Base-by-base conservation (phyloP, 139 green algal genomes). In the Yamagishiella unicocca region DNA sequence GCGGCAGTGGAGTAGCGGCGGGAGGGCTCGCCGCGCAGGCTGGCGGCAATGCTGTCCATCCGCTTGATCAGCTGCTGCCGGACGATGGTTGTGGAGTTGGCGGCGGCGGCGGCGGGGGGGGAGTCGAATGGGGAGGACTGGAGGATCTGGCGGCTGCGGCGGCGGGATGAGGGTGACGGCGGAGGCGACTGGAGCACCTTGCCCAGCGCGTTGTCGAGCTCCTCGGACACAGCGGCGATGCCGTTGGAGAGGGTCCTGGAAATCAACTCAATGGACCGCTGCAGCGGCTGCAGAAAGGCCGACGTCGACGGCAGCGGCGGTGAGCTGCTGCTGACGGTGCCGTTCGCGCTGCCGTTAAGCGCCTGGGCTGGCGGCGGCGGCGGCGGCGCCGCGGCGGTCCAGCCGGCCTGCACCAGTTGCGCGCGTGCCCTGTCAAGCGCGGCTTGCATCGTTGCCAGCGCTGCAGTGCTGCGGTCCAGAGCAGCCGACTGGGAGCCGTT, bases 121-220 rank as follows among this genome's bases (percentile, higher is more conserved):
- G n/a, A n/a, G n/a, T n/a, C n/a, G n/a, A n/a, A 64, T 64, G 71
- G 22, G 27, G 55, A 72, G 22, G 38, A 37, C 37, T 54, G 77
- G 6, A 45, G 38, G 4, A 74, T 38, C 21, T 10, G 50, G 0
- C n/a, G 50, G 24, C 22, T 4, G 46, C 8, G 31, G 31, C 35
- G 31, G 50, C 27, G 54, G 17, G 33, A 68, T 4, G 29, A n/a
- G 7, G 74, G 74, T 70, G 45, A 54, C 17, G 76, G 54, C 21
- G 76, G 76, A 2, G 54, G 35, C 25, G 76, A 67, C 5, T 42
- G 21, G 2, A 86, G n/a, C 8, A 29, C 43, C 64, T 77, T 77
- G 31, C 80, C 80, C 4, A 86, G 45, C 9, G 80, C 80, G 27
- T 67, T 67, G 31, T 86, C 80, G 3, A 86, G 80, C 42, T 86